Conservation (phyloP, 306 rosid species). For the Cicer judaicum region DNA sequence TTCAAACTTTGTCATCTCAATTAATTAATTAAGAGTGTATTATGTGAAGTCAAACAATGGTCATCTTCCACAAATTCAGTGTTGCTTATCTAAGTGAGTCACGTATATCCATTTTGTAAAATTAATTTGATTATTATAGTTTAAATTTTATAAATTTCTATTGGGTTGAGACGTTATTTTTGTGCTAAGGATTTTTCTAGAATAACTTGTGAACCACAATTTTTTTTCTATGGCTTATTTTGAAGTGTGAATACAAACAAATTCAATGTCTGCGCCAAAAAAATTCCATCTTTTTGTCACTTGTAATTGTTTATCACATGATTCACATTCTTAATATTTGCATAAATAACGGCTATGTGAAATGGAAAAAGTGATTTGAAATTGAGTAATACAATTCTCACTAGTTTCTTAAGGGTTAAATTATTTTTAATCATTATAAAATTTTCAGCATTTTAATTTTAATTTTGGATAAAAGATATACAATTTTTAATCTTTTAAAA, state of each 20-base stretch:
- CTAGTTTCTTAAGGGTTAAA: background rate
- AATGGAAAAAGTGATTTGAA: constrained; percentile 11
- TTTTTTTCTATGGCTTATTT: background rate
- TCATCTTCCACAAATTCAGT: too few relatives aligned
- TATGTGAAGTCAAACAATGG: too few relatives aligned
- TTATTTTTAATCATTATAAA: too few relatives aligned
- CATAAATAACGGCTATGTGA: constrained; percentile 13
- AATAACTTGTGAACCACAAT: background rate
- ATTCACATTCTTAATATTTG: constrained; percentile 34
- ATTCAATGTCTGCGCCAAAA: background rate
- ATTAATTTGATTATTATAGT: background rate
- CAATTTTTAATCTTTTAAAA: too few relatives aligned
- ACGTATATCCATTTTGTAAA: background rate
- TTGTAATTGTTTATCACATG: constrained; percentile 31
- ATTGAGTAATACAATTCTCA: background rate
- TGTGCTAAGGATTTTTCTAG: background rate
- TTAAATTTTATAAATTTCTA: constrained; percentile 3
- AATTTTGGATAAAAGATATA: too few relatives aligned
- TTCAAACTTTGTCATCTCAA: too few relatives aligned
- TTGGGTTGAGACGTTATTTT: background rate
- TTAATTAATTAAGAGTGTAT: too few relatives aligned
- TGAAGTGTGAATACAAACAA: constrained; percentile 33
- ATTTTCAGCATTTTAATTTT: too few relatives aligned
- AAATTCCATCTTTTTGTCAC: background rate
- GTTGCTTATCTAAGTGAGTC: too few relatives aligned